Conservation (phyloP, 768 basidiomycete genomes). For the Kwoniella dejecticola region DNA sequence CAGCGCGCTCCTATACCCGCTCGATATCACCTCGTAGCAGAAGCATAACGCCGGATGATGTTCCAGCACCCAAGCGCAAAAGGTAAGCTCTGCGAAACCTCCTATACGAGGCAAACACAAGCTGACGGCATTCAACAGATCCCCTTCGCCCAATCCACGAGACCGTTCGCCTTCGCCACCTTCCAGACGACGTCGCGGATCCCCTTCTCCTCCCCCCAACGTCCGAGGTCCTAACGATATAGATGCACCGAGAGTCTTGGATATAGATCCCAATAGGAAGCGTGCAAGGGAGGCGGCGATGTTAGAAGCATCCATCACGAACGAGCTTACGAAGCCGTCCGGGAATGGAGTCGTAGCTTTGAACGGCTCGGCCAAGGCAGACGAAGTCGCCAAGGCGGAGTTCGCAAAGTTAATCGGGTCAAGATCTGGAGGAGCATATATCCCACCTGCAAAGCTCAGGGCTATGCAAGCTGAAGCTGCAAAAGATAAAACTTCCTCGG, state of each 20-base stretch:
- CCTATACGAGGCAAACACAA: background rate
- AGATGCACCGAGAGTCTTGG: conserved; percentile 59
- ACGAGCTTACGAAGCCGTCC: conserved; percentile 69
- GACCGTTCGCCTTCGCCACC: conserved; percentile 55
- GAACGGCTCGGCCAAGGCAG: conserved; percentile 57
- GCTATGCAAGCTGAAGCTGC: conserved; percentile 83
- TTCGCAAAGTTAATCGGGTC: conserved; percentile 80
- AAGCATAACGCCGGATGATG: conserved; percentile 28
- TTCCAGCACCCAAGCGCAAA: conserved; percentile 33
- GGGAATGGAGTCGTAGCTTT: conserved; percentile 62
- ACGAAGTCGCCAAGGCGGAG: conserved; percentile 71
- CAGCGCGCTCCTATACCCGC: conserved; percentile 14
- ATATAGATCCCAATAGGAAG: conserved; percentile 74
- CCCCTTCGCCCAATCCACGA: conserved; percentile 47
- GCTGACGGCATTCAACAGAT: conserved; percentile 35
- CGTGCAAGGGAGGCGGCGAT: conserved; percentile 67
- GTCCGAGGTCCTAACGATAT: conserved; percentile 28
- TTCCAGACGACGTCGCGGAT: conserved; percentile 46
- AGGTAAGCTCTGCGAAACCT: conserved; percentile 16
- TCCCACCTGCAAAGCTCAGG: conserved; percentile 89
- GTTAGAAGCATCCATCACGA: conserved; percentile 62
- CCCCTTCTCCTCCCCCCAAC: conserved; percentile 39
- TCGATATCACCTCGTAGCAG: conserved; percentile 12
- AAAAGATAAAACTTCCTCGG: conserved; percentile 76
- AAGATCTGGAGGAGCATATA: conserved; percentile 90